These are phyloP conservation scores for Hylodesmum podocarpum DNA, from an alignment of 306 rosid species.

Conservation along the genomic window DNA sequence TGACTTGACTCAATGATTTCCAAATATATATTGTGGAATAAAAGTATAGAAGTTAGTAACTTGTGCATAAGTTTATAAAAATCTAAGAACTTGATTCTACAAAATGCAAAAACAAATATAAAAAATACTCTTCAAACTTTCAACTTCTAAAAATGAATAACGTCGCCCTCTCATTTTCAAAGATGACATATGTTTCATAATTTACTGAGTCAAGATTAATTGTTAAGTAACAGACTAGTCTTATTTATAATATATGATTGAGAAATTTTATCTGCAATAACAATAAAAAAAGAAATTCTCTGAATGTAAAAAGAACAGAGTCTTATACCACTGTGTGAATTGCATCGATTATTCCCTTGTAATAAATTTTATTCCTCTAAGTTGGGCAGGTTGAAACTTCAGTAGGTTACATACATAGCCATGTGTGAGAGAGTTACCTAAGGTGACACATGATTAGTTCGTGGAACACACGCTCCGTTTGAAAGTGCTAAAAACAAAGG, in stretches of 20 bases:
- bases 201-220: too few species aligned
- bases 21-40: neutral
- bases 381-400: conserved; percentile 11
- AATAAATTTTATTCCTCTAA: neutral
- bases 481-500: neutral
- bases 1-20: neutral
- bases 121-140: neutral
- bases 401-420: neutral
- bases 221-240: too few species aligned
- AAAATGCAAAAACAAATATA: neutral
- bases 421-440: neutral
- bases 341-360: neutral
- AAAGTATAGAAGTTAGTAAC: too few species aligned
- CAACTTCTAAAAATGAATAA: neutral
- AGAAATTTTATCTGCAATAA: too few species aligned
- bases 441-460: conserved; percentile 16
- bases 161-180: neutral
- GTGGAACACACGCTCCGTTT: conserved; percentile 42
- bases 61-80: neutral
- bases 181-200: too few species aligned
- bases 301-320: too few species aligned
- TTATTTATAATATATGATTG: too few species aligned
- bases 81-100: neutral
- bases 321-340: too few species aligned
- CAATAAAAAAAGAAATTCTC: too few species aligned